A percentile compares a stretch with the other conserved stretches of the same genome.
Evolutionary conservation across 129 eudicot genomes (phyloP).

Genomic region (Arctium minus): DNA sequence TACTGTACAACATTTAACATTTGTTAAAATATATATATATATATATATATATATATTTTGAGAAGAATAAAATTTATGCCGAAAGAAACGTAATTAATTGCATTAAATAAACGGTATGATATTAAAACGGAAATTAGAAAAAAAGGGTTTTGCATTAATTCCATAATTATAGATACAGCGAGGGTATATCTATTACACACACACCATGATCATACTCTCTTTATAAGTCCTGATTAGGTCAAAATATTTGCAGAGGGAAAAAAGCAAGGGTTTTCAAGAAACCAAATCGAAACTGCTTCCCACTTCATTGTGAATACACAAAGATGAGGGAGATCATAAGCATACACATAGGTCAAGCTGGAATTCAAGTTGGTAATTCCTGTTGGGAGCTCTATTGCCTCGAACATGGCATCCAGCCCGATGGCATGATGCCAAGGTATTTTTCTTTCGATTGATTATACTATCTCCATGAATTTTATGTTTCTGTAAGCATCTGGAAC

Average conservation of each 20-base stretch:
- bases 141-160: background rate
- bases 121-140: background rate
- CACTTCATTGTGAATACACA: background rate
- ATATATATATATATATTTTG: no score
- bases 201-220: background rate
- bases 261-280: background rate
- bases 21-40: background rate
- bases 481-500: background rate
- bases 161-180: conserved; percentile 25
- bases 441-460: background rate
- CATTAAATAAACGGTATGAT: background rate
- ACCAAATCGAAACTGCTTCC: background rate
- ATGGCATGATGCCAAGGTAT: conserved; percentile 92
- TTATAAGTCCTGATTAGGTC: conserved; percentile 11
- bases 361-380: conserved; percentile 90
- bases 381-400: conserved; percentile 96
- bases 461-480: background rate
- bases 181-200: background rate
- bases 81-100: background rate
- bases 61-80: background rate
- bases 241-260: background rate
- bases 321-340: conserved; percentile 92
- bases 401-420: conserved; percentile 93
- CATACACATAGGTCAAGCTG: conserved; percentile 96
- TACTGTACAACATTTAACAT: background rate